Conservation (phyloP, 345 rosid species). For the Salix koriyanagi region DNA sequence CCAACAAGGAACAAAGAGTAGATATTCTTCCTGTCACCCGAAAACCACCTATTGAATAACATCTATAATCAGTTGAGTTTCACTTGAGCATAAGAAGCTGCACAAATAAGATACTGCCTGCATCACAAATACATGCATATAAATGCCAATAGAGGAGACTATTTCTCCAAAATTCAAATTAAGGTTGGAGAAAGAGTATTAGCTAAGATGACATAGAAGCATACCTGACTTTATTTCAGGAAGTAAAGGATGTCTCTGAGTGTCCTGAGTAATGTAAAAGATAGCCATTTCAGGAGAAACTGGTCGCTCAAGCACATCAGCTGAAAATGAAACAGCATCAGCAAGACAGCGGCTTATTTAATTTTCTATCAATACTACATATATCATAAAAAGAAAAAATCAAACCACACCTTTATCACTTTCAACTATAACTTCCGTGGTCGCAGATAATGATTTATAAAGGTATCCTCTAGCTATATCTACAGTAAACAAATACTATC, state of each 20-base stretch:
- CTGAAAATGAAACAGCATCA: constrained; percentile 33
- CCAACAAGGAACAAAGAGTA: constrained; percentile 60
- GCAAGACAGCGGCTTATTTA: constrained; percentile 10
- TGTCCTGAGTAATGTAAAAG: constrained; percentile 87
- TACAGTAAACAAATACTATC: constrained; percentile 73
- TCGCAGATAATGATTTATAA: constrained; percentile 62
- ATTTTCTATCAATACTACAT: background rate
- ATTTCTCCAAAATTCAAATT: background rate
- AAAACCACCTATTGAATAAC: constrained; percentile 61
- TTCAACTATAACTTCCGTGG: constrained; percentile 72
- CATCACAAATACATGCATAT: constrained; percentile 3
- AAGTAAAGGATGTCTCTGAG: constrained; percentile 82
- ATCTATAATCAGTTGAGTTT: constrained; percentile 14
- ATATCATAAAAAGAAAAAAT: background rate
- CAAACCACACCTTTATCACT: constrained; percentile 53
- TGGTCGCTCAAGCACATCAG: constrained; percentile 58
- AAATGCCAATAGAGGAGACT: background rate
- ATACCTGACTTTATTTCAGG: constrained; percentile 77
- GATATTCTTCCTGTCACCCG: constrained; percentile 76
- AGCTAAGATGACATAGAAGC: constrained; percentile 5
- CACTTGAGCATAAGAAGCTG: background rate
- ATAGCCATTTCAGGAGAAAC: constrained; percentile 72
- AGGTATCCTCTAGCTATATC: constrained; percentile 75
- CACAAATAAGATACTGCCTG: background rate
- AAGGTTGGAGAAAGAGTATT: background rate